These are phyloP conservation scores for Geotrichum ghanense DNA, from an alignment of 805 yeast genomes.

Conservation along the genomic window DNA sequence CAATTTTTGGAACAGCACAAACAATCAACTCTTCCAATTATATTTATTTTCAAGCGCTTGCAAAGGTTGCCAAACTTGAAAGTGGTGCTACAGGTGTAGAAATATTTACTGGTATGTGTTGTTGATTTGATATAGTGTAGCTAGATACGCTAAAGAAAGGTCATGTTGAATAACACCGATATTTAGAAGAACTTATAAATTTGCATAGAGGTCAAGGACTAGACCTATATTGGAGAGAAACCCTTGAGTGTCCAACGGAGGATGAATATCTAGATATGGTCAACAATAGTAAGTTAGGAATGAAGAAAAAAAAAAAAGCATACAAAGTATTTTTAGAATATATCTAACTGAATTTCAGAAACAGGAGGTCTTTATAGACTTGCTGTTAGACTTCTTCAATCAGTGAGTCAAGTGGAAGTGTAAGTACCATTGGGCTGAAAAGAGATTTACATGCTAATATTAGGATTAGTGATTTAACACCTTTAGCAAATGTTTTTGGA, in stretches of 20 bases:
- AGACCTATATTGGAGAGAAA: conserved; percentile 83
- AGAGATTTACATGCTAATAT: neutral
- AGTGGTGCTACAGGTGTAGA: conserved; percentile 14
- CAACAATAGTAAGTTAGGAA: conserved; percentile 37
- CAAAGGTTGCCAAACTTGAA: conserved; percentile 31
- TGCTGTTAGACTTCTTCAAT: conserved; percentile 53
- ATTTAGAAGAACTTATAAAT: conserved; percentile 64
- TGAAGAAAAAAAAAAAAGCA: neutral
- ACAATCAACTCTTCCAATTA: conserved; percentile 77
- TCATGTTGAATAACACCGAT: conserved; percentile 9
- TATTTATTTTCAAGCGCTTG: conserved; percentile 66
- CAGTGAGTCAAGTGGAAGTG: conserved; percentile 16
- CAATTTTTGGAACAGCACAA: conserved; percentile 62
- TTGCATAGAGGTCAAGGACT: conserved; percentile 85
- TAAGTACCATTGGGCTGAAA: conserved; percentile 4
- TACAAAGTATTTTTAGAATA: neutral
- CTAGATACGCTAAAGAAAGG: too few species aligned
- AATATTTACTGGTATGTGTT: conserved; percentile 10
- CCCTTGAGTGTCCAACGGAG: conserved; percentile 44
- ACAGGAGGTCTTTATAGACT: conserved; percentile 84
- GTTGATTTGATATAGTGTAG: too few species aligned
- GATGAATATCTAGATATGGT: conserved; percentile 69
- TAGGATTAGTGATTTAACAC: conserved; percentile 29
- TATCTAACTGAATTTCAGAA: conserved; percentile 18
- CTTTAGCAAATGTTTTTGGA: conserved; percentile 68